A percentile compares a stretch with the other conserved stretches of the same genome.
Conservation (phyloP, 2,329 filamentous ascomycete species). For the Fusarium globosum region DNA sequence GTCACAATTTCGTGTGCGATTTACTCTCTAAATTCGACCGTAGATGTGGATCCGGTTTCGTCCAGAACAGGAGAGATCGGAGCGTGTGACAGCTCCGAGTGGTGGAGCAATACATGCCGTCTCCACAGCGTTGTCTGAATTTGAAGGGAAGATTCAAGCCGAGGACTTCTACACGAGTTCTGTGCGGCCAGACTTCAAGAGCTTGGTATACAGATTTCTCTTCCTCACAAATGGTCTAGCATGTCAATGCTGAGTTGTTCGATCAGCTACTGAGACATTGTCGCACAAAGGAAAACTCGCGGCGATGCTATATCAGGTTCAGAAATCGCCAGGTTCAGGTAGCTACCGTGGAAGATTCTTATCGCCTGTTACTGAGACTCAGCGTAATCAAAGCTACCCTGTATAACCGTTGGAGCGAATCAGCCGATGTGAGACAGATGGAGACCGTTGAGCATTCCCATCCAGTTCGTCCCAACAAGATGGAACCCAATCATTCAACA, state of each 20-base stretch:
- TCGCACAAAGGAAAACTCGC: not conserved
- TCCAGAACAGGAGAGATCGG: not conserved
- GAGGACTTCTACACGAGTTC: too few species aligned
- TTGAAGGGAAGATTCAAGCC: rapidly evolving
- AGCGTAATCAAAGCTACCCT: not conserved
- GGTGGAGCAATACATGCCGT: not conserved
- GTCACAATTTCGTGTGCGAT: rapidly evolving
- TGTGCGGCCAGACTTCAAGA: too few species aligned
- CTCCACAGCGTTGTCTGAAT: rapidly evolving
- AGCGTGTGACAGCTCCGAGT: rapidly evolving
- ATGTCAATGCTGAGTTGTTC: not conserved
- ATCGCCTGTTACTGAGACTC: rapidly evolving
- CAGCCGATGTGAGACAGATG: rapidly evolving
- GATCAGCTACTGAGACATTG: rapidly evolving
- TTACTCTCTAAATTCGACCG: not conserved
- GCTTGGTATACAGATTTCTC: too few species aligned
- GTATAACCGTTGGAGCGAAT: rapidly evolving
- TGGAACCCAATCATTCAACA: not conserved
- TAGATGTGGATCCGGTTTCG: rapidly evolving
- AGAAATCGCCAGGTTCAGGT: rapidly evolving
- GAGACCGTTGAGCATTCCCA: rapidly evolving
- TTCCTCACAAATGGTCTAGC: rapidly evolving
- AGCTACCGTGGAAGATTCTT: rapidly evolving
- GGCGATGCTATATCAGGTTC: rapidly evolving
- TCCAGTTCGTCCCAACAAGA: not conserved